Conservation (phyloP, 192 early-diverging fungal species). For the Tieghemiomyces parasiticus region DNA sequence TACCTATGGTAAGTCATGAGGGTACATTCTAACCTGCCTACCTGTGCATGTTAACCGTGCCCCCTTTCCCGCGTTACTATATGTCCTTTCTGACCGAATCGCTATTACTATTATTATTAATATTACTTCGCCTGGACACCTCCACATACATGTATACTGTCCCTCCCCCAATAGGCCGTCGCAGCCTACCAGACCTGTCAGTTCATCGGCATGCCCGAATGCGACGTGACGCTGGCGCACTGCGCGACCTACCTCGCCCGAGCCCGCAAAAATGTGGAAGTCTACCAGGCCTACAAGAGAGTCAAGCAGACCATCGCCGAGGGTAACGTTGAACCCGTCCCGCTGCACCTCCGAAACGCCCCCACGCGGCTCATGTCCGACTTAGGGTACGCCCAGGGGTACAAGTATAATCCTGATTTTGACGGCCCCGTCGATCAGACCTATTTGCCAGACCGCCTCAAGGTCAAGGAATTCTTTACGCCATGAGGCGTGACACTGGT, state of each 20-base stretch:
- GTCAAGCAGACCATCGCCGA: constrained; percentile 43
- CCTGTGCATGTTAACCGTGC: too few species aligned
- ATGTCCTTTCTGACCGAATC: too few species aligned
- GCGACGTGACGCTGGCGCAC: constrained; percentile 71
- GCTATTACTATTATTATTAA: too few species aligned
- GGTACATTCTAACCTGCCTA: too few species aligned
- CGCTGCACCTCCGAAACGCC: constrained; percentile 71
- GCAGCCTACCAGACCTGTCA: constrained; percentile 72
- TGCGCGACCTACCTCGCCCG: constrained; percentile 61
- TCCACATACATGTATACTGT: too few species aligned
- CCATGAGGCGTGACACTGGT: too few species aligned
- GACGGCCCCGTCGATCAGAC: constrained; percentile 57
- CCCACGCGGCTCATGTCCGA: constrained; percentile 69
- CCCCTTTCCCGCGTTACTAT: too few species aligned
- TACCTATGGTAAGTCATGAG: constrained; percentile 42
- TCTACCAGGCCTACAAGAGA: constrained; percentile 57
- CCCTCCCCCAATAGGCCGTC: constrained; percentile 47
- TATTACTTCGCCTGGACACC: too few species aligned
- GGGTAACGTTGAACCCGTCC: constrained; percentile 62
- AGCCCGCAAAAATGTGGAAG: constrained; percentile 67
- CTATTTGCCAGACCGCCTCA: constrained; percentile 73
- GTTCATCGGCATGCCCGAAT: constrained; percentile 85
- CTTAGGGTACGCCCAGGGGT: constrained; percentile 60
- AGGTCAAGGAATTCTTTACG: too few species aligned
- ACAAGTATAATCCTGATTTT: constrained; percentile 75